phyloP scores from a whole-genome alignment of 208 protist genomes.

The Crithidia sp. region DNA sequence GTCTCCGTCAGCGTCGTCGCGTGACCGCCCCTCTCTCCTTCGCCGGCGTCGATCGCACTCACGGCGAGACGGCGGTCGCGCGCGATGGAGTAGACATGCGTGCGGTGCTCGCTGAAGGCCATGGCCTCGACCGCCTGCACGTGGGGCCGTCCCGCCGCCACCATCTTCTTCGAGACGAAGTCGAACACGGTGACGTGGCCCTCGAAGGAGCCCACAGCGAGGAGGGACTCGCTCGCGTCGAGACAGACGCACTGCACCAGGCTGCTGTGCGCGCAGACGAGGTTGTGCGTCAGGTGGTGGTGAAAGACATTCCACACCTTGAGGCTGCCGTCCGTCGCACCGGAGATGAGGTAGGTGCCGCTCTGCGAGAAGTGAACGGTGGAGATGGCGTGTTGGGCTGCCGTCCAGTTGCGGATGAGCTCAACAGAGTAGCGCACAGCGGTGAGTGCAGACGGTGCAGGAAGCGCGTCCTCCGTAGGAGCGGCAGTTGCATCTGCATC shows the following conservation, averaged over 20 bases:
- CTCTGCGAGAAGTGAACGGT: conserved; percentile 74
- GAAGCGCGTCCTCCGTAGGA: background rate
- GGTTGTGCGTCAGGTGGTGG: conserved; percentile 91
- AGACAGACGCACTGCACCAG: conserved; percentile 75
- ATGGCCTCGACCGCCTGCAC: conserved; percentile 85
- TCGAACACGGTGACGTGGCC: conserved; percentile 87
- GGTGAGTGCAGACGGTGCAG: background rate
- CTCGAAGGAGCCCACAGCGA: conserved; percentile 84
- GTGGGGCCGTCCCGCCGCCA: conserved; percentile 62
- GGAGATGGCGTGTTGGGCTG: conserved; percentile 88
- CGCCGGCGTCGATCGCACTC: conserved; percentile 16
- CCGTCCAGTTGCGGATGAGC: conserved; percentile 76
- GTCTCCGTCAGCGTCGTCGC: conserved; percentile 45
- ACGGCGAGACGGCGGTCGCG: conserved; percentile 84
- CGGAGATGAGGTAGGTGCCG: conserved; percentile 74
- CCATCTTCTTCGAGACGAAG: conserved; percentile 71
- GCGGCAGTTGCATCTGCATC: background rate
- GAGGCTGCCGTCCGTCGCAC: conserved; percentile 83
- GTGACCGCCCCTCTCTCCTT: conserved; percentile 17
- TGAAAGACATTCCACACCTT: conserved; percentile 92
- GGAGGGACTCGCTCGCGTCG: conserved; percentile 59
- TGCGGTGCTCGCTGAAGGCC: conserved; percentile 48
- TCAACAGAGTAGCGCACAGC: conserved; percentile 40
- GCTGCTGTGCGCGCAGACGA: conserved; percentile 51
- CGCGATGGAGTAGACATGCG: conserved; percentile 68